Conservation (phyloP, 2,329 filamentous ascomycete genomes). For the Passalora sequoiae region DNA sequence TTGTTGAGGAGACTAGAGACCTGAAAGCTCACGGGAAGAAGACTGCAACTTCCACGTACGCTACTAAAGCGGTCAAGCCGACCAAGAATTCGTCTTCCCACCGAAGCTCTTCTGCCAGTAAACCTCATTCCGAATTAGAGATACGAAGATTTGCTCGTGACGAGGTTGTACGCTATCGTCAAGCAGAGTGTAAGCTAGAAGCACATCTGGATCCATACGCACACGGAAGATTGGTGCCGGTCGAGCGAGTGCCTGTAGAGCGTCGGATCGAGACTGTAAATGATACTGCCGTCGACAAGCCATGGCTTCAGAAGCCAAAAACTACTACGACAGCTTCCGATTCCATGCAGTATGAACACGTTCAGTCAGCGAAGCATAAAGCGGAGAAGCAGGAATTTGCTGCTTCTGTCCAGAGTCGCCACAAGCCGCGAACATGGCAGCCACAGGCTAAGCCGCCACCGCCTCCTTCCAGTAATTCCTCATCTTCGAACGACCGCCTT, state of each 20-base stretch:
- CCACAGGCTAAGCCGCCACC: neutral
- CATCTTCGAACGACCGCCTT: neutral
- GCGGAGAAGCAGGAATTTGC: neutral
- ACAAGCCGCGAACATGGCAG: neutral
- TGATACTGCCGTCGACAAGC: constrained; percentile 14
- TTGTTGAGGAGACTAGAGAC: neutral
- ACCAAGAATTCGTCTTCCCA: neutral
- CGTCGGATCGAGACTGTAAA: constrained; percentile 23
- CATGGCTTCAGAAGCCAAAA: constrained; percentile 11
- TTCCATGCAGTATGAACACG: neutral
- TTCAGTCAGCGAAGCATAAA: neutral
- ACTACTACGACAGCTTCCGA: constrained; percentile 8
- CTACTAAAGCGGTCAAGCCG: neutral
- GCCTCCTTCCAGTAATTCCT: neutral
- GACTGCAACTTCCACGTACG: neutral
- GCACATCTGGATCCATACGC: constrained; percentile 28
- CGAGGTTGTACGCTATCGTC: constrained; percentile 32
- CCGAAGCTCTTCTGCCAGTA: neutral
- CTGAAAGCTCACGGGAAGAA: neutral
- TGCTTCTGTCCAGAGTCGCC: neutral
- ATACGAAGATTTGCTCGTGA: constrained; percentile 32
- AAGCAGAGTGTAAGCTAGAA: constrained; percentile 32
- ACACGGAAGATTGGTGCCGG: constrained; percentile 29
- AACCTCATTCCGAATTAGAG: constrained; percentile 15
- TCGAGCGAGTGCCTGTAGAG: constrained; percentile 21